phyloP scores from a whole-genome alignment of 768 basidiomycete genomes.

The Vararia minispora region DNA sequence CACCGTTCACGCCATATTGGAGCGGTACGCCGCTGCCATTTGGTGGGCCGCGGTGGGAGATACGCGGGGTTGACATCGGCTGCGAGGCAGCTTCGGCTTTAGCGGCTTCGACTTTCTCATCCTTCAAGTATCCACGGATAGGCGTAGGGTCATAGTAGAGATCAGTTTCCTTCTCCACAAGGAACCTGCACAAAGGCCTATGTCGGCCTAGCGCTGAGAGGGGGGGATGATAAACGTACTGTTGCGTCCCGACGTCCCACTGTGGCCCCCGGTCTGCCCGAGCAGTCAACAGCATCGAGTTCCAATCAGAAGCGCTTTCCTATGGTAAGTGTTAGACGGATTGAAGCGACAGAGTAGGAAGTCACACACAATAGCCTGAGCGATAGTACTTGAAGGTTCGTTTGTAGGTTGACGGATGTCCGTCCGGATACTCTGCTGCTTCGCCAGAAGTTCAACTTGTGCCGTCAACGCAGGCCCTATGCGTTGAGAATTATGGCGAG shows the following conservation, averaged over 20 bases:
- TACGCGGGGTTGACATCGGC: conserved; percentile 13
- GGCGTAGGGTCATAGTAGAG: conserved; percentile 62
- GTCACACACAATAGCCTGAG: conserved; percentile 53
- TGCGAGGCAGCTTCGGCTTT: background rate
- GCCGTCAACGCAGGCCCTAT: conserved; percentile 52
- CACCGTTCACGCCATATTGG: conserved; percentile 13
- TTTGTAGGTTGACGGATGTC: conserved; percentile 54
- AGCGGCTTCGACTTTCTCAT: conserved; percentile 11
- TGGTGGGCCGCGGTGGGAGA: conserved; percentile 5
- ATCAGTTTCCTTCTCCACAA: conserved; percentile 62
- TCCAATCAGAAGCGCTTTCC: conserved; percentile 83
- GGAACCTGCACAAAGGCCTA: conserved; percentile 37
- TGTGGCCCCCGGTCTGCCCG: conserved; percentile 77
- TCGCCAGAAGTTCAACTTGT: conserved; percentile 47
- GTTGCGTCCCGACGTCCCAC: conserved; percentile 82
- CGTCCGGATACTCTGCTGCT: conserved; percentile 33
- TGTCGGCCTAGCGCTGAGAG: background rate
- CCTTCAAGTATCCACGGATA: conserved; percentile 19
- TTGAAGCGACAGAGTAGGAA: background rate
- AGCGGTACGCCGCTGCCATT: conserved; percentile 7
- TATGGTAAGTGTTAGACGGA: conserved; percentile 12
- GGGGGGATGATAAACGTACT: conserved; percentile 44
- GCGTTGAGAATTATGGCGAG: conserved; percentile 64
- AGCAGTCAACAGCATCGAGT: conserved; percentile 66
- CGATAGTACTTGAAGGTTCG: conserved; percentile 36